Evolutionary conservation across 164 flowering plant genomes (phyloP), one percentile per base, ranked within the genome.

Genomic region (Aristolochia fimbriata): DNA sequence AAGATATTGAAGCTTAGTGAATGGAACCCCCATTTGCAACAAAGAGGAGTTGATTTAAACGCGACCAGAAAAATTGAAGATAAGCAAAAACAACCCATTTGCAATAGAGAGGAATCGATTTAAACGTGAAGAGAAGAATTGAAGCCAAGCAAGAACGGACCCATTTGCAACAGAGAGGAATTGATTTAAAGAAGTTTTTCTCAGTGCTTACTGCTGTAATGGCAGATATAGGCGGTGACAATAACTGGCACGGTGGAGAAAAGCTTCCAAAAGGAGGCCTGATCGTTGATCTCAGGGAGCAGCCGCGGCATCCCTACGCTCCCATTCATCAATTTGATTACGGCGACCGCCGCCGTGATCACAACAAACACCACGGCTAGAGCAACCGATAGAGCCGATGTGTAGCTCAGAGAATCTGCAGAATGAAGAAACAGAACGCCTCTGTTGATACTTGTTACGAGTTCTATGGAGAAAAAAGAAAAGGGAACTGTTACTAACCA

Each of bases 221-320:
- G 95, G 69, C 95, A 87, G 57, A 87, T 83, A 61, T 78, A 87
- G 37, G 95, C 87, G 4, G 91, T 85, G 63, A 81, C 87, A 1
- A 87, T 60, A 31, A 87, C 73, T 19, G 95, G 95, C 21, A 84
- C 63, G 17, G 82, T 74, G 0, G 90, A 80, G 68, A 87, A 87
- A 51, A 87, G 85, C 63, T 81, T 78, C 83, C 83, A 81, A 60
- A 87, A 78, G n/a, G 94, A 80, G 12, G 81, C 77, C 61, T 69
- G 79, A 60, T 75, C 79, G 0, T 47, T 68, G 11, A 87, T 47
- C 47, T 75, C 51, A 9, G 91, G 95, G 65, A 83, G 65, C 69
- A 80, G 62, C 46, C 73, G 74, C 0, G 95, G 95, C 77, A 79
- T 73, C 63, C 30, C 70, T 13, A 83, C 64, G 55, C 77, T 70